Percentiles rank a stretch among this genome's conserved stretches.
phyloP scores from a whole-genome alignment of 768 basidiomycete genomes.

The Hericium erinaceus region DNA sequence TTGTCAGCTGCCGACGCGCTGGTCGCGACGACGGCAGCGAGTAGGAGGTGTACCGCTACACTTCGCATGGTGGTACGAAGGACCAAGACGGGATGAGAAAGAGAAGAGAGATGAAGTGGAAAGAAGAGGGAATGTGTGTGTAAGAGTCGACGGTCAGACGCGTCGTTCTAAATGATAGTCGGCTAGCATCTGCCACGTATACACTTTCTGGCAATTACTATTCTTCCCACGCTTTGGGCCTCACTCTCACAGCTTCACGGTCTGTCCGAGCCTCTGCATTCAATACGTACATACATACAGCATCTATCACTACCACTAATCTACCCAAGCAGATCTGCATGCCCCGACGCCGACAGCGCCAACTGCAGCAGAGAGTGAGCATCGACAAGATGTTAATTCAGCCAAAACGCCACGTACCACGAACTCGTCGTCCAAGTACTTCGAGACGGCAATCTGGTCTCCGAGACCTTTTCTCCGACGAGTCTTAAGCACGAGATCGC shows the following conservation, averaged over 20 bases:
- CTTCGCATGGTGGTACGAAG: constrained; percentile 83
- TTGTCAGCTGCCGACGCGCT: constrained; percentile 51
- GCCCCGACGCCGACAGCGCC: constrained; percentile 91
- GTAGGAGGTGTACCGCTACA: constrained; percentile 68
- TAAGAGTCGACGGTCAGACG: constrained; percentile 6
- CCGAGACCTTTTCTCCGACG: constrained; percentile 93
- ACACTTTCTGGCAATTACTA: constrained; percentile 18
- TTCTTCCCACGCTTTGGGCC: constrained; percentile 21
- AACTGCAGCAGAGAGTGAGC: constrained; percentile 42
- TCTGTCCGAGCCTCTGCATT: neutral
- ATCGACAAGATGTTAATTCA: neutral
- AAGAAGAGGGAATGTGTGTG: constrained; percentile 18
- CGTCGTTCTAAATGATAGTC: constrained; percentile 26
- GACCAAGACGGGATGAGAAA: constrained; percentile 36
- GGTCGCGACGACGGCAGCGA: constrained; percentile 54
- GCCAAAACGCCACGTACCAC: constrained; percentile 45
- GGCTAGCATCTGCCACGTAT: constrained; percentile 35
- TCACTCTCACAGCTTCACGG: neutral
- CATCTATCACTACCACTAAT: constrained; percentile 5
- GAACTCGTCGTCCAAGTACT: constrained; percentile 96
- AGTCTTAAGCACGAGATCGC: constrained; percentile 95
- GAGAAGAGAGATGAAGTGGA: constrained; percentile 28
- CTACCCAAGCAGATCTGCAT: constrained; percentile 80
- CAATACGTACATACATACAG: constrained; percentile 11
- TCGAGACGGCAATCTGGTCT: constrained; percentile 94